A percentile compares a stretch with the other conserved stretches of the same genome.
Evolutionary conservation across 352 stramenopile genomes (phyloP).

Genomic region (Aphanomyces invadans): DNA sequence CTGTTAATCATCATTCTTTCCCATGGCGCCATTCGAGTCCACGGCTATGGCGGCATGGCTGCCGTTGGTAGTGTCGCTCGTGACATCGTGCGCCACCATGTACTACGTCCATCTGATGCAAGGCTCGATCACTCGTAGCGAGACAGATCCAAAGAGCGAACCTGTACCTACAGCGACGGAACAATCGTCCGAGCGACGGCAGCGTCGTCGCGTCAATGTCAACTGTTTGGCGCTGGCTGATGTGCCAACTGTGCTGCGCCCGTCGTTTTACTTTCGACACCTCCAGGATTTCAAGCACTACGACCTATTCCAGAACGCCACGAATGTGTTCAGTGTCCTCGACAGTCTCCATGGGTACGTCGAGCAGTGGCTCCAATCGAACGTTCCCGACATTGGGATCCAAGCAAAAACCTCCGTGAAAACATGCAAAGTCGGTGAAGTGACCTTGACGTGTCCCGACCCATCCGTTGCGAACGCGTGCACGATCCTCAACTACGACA

Average conservation of each 20-base stretch:
- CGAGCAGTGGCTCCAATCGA: slow-evolving; percentile 36
- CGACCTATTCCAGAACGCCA: slow-evolving; percentile 44
- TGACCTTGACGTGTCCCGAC: neutral
- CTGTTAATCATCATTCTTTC: neutral
- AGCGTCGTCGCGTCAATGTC: slow-evolving; percentile 26
- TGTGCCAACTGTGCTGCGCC: slow-evolving; percentile 37
- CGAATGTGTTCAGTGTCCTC: slow-evolving; percentile 52
- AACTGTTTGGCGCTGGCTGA: slow-evolving; percentile 25
- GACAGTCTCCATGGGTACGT: slow-evolving; percentile 57
- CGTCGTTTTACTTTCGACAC: slow-evolving; percentile 46
- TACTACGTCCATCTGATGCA: neutral
- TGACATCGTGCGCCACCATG: neutral
- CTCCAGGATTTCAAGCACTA: slow-evolving; percentile 43
- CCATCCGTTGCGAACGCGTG: neutral
- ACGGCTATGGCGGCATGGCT: neutral
- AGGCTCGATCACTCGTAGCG: neutral
- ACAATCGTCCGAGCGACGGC: neutral
- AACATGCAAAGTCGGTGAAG: neutral
- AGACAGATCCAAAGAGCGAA: neutral
- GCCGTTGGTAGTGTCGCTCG: neutral
- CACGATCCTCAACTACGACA: slow-evolving; percentile 20
- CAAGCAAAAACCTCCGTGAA: neutral
- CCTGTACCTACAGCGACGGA: too few relatives aligned
- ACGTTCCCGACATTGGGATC: neutral
- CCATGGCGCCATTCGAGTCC: neutral